Base-by-base conservation (phyloP, 2,329 filamentous ascomycete genomes). In the Didymella glomerata region DNA sequence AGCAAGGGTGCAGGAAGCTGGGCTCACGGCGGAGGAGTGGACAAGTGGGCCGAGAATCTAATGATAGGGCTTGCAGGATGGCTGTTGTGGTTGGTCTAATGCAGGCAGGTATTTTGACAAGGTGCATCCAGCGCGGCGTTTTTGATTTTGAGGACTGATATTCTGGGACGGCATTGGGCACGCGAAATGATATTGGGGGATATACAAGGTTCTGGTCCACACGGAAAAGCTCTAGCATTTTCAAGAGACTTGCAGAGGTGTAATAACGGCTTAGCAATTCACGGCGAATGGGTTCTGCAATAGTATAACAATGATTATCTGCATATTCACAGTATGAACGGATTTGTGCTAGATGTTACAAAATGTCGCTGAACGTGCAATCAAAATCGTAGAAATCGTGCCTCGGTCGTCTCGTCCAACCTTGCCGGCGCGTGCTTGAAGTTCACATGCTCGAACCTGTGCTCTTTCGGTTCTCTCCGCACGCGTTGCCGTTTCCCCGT, bases 41-140 rank as follows among this genome's bases (percentile, higher is more conserved):
- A 73, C 22, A 70, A 57, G 40, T 71, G 67, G 68, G 51, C 65
- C 6, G 72, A 76, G 54, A 61, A 64, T 13, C 0, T 71, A 11
- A 34, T 75, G 2, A 55, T 76, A 11, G 70, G 68, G 1, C 30
- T 65, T 14, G 70, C 68, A 0, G 72, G 73, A 6, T 76, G 72
- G 72, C 9, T 73, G 11, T 5, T 73, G 4, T 48, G 72, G 60
- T 25, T 71, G 24, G 14, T 72, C 9, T 76, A 58, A 69, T 54
- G 8, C 10, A 36, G 6, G 36, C 27, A 27, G 41, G 11, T 14
- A 18, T 27, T 40, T 38, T 40, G 22, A 6, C 20, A 41, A 16
- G 16, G n/a, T 41, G 48, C 54, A 57, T 57, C 42, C 44, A 57
- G 54, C 54, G 54, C 18, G 54, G 54, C 48, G 54, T 57, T 52